These are phyloP conservation scores for Solanum tarijense DNA, from an alignment of 257 asterid species.

Conservation along the genomic window DNA sequence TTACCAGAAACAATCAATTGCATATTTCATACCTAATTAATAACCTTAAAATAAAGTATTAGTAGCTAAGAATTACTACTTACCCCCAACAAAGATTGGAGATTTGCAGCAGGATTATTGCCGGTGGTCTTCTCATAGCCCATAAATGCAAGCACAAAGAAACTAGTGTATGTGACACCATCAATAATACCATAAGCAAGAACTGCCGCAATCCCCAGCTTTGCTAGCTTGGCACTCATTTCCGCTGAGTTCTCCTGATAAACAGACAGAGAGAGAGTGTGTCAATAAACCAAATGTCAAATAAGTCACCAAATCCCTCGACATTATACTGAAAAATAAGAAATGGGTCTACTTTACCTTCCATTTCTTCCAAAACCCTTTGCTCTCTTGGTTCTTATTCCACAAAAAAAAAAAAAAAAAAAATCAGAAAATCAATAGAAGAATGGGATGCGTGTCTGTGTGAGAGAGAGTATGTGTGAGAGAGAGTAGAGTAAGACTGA, in stretches of 20 bases:
- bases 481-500: not conserved
- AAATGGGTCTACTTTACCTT: constrained; percentile 8
- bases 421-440: too few relatives aligned
- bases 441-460: not conserved
- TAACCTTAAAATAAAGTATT: not conserved
- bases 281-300: not conserved
- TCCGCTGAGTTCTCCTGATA: constrained; percentile 27
- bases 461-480: not conserved
- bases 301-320: not conserved
- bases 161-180: constrained; percentile 37
- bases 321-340: not conserved
- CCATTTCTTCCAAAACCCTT: constrained; percentile 37
- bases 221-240: constrained; percentile 31
- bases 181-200: constrained; percentile 41
- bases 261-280: not conserved
- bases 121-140: constrained; percentile 35
- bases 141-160: constrained; percentile 37
- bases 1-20: not conserved
- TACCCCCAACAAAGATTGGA: constrained; percentile 34
- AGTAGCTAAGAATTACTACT: not conserved
- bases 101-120: constrained; percentile 42
- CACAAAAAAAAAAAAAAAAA: not conserved
- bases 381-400: constrained; percentile 7
- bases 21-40: not conserved
- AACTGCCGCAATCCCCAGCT: constrained; percentile 34